Evolutionary conservation across 163 green algal genomes (phyloP), one percentile per base, ranked within the genome.

Genomic region (Chlorella variabilis): DNA sequence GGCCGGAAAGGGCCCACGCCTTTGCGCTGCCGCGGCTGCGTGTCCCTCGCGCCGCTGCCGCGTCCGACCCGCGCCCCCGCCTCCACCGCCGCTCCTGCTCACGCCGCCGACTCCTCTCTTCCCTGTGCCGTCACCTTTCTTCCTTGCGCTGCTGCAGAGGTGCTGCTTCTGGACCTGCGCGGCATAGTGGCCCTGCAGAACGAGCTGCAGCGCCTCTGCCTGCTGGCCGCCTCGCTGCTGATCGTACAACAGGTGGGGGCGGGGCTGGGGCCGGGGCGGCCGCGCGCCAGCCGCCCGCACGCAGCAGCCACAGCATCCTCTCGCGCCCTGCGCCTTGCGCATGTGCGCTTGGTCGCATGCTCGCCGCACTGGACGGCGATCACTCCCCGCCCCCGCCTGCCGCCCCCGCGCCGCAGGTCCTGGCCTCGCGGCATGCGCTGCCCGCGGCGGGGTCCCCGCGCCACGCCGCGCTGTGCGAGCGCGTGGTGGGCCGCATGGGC

Each of bases 121-220:
- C 21, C 21, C 65, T 48, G 7, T 56, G 36, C 11, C 21, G 38
- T 38, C 25, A 9, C 42, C 29, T 2, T 41, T 15, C 67, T 41
- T 39, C 3, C 29, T 38, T 48, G 45, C 31, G 3, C 36, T 29
- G 29, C 71, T 42, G 56, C 73, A 59, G 83, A 87, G 83, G 74
- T 63, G 15, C 70, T 87, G 69, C 77, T 87, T 38, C 83, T 87
- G 70, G 83, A 87, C 62, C 33, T 77, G 36, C 23, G 67, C 18
- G 70, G 61, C 21, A 68, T 87, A 15, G 83, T 87, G 77, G 70
- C 63, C 9, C 45, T 77, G 74, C 81, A 87, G 70, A 84, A 87
- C 62, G 83, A 87, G 83, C 71, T 87, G 77, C 83, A 87, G 77
- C 77, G 83, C 18, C 70, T 87, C 25, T 79, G 68, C 71, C 71